These are phyloP conservation scores for Elasticomyces elasticus DNA, from an alignment of 495 filamentous ascomycete species.

Conservation along the genomic window DNA sequence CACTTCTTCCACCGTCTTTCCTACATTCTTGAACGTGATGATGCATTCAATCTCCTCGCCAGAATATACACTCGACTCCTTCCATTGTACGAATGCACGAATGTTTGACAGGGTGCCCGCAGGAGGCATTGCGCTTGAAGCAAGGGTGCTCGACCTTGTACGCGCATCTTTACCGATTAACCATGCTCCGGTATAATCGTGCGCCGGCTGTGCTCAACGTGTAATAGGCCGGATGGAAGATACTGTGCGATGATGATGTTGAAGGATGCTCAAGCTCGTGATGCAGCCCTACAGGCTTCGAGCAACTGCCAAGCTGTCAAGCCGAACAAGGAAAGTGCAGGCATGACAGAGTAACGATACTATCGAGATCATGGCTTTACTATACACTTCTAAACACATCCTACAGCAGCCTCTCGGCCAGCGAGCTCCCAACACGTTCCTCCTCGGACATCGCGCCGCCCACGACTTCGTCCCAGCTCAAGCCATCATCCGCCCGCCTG, in stretches of 20 bases:
- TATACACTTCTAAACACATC: too few relatives aligned
- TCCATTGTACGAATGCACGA: constrained; percentile 89
- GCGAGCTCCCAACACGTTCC: background rate
- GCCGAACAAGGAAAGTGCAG: too few relatives aligned
- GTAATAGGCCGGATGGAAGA: background rate
- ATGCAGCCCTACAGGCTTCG: too few relatives aligned
- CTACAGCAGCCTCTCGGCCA: constrained; percentile 4
- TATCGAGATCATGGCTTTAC: too few relatives aligned
- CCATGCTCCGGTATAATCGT: background rate
- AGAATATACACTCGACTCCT: constrained; percentile 82
- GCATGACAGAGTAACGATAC: background rate
- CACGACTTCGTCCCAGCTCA: constrained; percentile 16
- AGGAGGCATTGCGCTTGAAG: constrained; percentile 14
- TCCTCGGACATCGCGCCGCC: background rate
- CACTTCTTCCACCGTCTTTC: constrained; percentile 38
- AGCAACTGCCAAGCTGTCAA: too few relatives aligned
- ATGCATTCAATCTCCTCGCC: constrained; percentile 89
- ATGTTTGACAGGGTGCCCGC: constrained; percentile 48
- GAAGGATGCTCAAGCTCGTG: too few relatives aligned
- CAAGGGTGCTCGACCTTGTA: background rate
- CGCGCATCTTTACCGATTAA: background rate
- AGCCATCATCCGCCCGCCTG: background rate
- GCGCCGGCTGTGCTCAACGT: background rate
- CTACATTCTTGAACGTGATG: constrained; percentile 91
- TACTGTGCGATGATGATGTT: too few relatives aligned